Percentiles rank a stretch among this genome's conserved stretches.
Evolutionary conservation across 176 grass and related monocot species (phyloP).

Genomic region (Rhynchospora tenuis): DNA sequence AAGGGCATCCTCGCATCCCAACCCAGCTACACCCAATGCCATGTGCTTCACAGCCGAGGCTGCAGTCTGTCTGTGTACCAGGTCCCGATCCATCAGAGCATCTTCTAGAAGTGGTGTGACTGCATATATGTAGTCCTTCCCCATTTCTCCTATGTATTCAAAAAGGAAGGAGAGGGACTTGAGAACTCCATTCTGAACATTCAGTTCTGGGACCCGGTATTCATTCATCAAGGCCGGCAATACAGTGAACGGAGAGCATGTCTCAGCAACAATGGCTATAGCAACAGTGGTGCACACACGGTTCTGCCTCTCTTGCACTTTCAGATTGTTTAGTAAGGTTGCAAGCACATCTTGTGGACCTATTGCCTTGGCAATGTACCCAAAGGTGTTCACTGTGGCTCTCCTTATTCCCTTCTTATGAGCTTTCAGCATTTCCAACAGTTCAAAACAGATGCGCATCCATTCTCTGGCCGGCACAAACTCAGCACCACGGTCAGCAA

Average conservation of each 20-base stretch:
- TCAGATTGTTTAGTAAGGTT: constrained; percentile 87
- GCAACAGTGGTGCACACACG: constrained; percentile 95
- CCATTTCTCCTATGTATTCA: constrained; percentile 99
- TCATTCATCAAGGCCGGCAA: constrained; percentile 94
- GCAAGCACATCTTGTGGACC: constrained; percentile 89
- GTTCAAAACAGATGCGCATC: constrained; percentile 99
- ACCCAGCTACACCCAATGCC: constrained; percentile 84
- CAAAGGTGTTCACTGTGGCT: constrained; percentile 98
- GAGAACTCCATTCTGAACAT: constrained; percentile 94
- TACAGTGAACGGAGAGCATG: constrained; percentile 93
- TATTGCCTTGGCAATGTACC: constrained; percentile 98
- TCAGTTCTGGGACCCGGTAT: constrained; percentile 85
- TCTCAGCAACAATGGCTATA: constrained; percentile 96
- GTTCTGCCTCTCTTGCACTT: constrained; percentile 95
- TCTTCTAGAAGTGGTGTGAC: constrained; percentile 93
- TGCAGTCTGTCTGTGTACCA: constrained; percentile 92
- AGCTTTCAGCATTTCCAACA: constrained; percentile 97
- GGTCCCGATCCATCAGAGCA: constrained; percentile 93
- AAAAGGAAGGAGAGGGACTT: constrained; percentile 97
- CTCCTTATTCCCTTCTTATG: constrained; percentile 97
- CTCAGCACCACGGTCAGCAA: constrained; percentile 95
- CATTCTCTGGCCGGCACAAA: constrained; percentile 95
- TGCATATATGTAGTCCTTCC: constrained; percentile 97
- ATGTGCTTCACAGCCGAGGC: constrained; percentile 97
- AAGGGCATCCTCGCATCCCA: constrained; percentile 96